Percentiles rank a stretch among this genome's conserved stretches.
Conservation (phyloP, 177 flowering plant genomes). For the Telopea speciosissima region DNA sequence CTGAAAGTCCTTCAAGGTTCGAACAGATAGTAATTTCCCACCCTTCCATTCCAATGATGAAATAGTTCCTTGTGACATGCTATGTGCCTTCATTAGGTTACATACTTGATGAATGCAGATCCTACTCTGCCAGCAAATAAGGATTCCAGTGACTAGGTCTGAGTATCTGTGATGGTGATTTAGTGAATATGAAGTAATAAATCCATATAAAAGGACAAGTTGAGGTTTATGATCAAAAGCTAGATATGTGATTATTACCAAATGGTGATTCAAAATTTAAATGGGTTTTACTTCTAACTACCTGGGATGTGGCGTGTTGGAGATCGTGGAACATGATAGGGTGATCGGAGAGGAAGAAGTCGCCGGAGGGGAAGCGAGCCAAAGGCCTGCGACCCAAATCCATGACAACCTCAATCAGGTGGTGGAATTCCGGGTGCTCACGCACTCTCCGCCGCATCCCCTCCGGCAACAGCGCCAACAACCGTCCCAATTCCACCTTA, state of each 20-base stretch:
- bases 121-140: background rate
- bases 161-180: too few relatives aligned
- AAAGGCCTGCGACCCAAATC: slow-evolving; percentile 84
- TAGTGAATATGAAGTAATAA: background rate
- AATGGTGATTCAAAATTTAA: background rate
- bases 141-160: background rate
- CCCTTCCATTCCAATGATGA: background rate
- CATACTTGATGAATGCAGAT: background rate
- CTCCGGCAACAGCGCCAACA: slow-evolving; percentile 66
- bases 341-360: slow-evolving; percentile 52
- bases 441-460: slow-evolving; percentile 42
- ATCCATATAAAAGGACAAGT: background rate
- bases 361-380: slow-evolving; percentile 86
- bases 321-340: slow-evolving; percentile 54
- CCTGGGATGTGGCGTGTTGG: slow-evolving; percentile 59
- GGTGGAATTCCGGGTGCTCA: slow-evolving; percentile 52
- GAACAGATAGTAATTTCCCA: background rate
- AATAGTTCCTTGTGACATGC: slow-evolving; percentile 4
- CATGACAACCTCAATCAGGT: slow-evolving; percentile 79
- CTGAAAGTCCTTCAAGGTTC: background rate
- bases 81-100: background rate
- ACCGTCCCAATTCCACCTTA: slow-evolving; percentile 52
- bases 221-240: background rate
- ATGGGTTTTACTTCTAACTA: slow-evolving; percentile 8
- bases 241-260: background rate